phyloP scores from a whole-genome alignment of 768 basidiomycete species.

The Infundibulicybe gibba region DNA sequence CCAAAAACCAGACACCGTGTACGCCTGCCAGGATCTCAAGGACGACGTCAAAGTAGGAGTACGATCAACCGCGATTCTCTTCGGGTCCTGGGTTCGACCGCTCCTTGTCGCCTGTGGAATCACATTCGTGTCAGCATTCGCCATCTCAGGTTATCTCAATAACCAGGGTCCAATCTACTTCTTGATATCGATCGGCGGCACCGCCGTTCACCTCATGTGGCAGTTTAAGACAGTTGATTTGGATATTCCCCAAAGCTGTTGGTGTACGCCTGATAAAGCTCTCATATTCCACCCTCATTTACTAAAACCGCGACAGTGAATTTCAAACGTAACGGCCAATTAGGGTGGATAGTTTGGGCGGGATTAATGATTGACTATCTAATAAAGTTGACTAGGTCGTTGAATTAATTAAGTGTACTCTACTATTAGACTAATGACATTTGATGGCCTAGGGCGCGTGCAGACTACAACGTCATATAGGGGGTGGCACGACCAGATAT shows the following conservation, averaged over 20 bases:
- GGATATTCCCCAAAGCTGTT: conserved; percentile 41
- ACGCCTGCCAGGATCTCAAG: conserved; percentile 75
- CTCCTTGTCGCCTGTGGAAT: conserved; percentile 51
- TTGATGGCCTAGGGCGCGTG: no score
- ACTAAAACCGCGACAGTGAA: conserved; percentile 24
- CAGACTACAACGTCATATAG: no score
- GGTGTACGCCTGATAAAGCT: conserved; percentile 25
- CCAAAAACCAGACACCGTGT: conserved; percentile 25
- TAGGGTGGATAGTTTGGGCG: conserved; percentile 45
- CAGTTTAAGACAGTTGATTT: conserved; percentile 43
- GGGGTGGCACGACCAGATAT: neutral
- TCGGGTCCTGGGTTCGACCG: conserved; percentile 55
- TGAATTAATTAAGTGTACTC: no score
- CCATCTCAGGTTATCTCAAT: conserved; percentile 51
- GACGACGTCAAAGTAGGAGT: conserved; percentile 75
- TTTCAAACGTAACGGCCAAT: conserved; percentile 42
- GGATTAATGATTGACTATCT: conserved; percentile 39
- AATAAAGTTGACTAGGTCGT: neutral
- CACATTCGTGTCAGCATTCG: conserved; percentile 48
- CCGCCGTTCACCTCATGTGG: conserved; percentile 40
- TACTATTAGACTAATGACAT: no score
- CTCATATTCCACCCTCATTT: neutral
- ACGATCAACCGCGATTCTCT: conserved; percentile 72
- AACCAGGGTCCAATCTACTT: conserved; percentile 46
- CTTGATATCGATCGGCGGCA: conserved; percentile 40